phyloP scores from a whole-genome alignment of 2,329 filamentous ascomycete species.

The Colletotrichum sp. region DNA sequence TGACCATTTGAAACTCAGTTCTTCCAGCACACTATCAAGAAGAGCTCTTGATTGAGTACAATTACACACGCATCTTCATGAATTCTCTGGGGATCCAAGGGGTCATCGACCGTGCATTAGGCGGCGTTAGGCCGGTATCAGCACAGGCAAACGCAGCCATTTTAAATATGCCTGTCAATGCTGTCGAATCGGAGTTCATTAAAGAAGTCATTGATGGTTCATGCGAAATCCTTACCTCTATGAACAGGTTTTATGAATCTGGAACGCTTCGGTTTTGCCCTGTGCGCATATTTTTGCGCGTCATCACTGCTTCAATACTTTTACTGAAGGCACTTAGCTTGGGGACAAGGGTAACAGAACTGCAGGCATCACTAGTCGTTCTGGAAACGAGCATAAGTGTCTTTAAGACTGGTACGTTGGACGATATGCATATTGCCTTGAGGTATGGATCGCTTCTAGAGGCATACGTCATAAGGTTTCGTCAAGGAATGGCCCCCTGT shows the following conservation, averaged over 20 bases:
- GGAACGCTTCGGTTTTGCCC: constrained; percentile 54
- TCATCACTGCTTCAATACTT: constrained; percentile 60
- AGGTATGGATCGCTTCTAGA: background rate
- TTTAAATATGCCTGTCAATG: constrained; percentile 40
- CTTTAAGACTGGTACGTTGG: background rate
- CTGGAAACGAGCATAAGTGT: background rate
- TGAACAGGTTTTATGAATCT: constrained; percentile 50
- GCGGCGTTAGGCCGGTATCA: constrained; percentile 22
- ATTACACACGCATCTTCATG: constrained; percentile 45
- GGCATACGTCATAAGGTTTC: background rate
- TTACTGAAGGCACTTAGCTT: constrained; percentile 41
- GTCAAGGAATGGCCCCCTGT: background rate
- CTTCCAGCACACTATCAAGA: background rate
- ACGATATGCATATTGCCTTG: background rate
- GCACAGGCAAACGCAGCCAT: constrained; percentile 28
- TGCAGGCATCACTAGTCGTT: background rate
- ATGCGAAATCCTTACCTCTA: constrained; percentile 54
- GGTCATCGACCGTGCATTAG: constrained; percentile 56
- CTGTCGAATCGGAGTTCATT: constrained; percentile 58
- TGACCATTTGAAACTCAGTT: background rate
- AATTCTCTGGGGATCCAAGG: constrained; percentile 60
- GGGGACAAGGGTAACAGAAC: background rate
- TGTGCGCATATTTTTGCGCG: constrained; percentile 56
- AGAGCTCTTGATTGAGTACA: constrained; percentile 57
- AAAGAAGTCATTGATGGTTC: constrained; percentile 60